Percentiles rank a stretch among this genome's conserved stretches.
phyloP scores from a whole-genome alignment of 768 basidiomycete species.

The Gloeopeniophorella convolvens region DNA sequence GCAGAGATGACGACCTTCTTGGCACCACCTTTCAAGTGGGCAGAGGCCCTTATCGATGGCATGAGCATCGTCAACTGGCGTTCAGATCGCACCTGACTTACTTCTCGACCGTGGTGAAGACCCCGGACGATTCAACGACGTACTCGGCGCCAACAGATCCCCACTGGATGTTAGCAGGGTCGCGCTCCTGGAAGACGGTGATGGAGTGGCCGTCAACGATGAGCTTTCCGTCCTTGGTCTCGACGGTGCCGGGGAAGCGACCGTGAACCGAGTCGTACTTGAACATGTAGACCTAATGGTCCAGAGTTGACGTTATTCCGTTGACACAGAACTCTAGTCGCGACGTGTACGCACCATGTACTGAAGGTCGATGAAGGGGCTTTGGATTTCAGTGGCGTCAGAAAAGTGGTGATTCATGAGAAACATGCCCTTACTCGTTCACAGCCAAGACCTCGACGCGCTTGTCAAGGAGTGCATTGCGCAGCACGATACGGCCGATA shows the following conservation, averaged over 20 bases:
- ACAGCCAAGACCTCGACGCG: conserved; percentile 86
- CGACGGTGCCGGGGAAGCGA: conserved; percentile 81
- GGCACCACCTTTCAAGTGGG: conserved; percentile 96
- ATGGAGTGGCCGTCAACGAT: conserved; percentile 74
- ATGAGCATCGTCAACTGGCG: too few relatives aligned
- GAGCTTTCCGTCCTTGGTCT: conserved; percentile 85
- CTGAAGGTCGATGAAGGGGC: conserved; percentile 93
- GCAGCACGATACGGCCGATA: conserved; percentile 97
- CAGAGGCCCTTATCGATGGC: conserved; percentile 55
- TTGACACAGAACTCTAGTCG: neutral
- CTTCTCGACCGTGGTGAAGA: conserved; percentile 96
- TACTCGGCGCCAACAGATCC: conserved; percentile 76
- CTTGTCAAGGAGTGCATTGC: conserved; percentile 77
- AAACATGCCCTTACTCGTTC: conserved; percentile 67
- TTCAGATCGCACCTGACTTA: conserved; percentile 29
- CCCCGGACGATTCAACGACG: conserved; percentile 96
- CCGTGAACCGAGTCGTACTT: conserved; percentile 94
- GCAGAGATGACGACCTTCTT: conserved; percentile 99
- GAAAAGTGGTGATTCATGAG: conserved; percentile 1
- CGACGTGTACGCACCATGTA: conserved; percentile 73
- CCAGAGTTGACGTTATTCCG: neutral
- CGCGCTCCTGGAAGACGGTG: conserved; percentile 75
- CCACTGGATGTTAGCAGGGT: conserved; percentile 87
- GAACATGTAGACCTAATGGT: conserved; percentile 89
- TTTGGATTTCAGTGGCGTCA: conserved; percentile 29